These are phyloP conservation scores for Lecanosticta acicola DNA, from an alignment of 2,329 filamentous ascomycete genomes.

Conservation along the genomic window DNA sequence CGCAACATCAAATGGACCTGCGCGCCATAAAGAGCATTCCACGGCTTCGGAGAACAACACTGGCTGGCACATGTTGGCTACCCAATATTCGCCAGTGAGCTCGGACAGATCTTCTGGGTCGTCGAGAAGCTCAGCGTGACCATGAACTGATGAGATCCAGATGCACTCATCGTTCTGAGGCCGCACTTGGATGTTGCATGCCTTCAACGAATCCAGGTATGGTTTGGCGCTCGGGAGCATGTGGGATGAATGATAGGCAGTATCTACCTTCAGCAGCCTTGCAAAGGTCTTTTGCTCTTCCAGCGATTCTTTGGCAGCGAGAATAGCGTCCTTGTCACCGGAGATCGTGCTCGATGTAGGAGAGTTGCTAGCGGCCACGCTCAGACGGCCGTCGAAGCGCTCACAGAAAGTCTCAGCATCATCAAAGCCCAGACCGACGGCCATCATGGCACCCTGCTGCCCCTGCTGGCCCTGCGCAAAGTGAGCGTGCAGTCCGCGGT, in stretches of 20 bases:
- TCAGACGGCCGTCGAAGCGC: constrained; percentile 25
- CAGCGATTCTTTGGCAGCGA: constrained; percentile 28
- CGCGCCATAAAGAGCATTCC: background rate
- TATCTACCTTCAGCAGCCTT: constrained; percentile 38
- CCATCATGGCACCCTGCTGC: constrained; percentile 33
- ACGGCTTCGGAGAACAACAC: constrained; percentile 44
- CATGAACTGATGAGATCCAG: constrained; percentile 21
- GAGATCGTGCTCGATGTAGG: constrained; percentile 42
- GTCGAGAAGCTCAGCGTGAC: constrained; percentile 21
- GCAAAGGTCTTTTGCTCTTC: constrained; percentile 36
- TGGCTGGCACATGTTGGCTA: constrained; percentile 41
- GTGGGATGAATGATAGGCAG: constrained; percentile 43
- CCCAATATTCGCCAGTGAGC: constrained; percentile 38
- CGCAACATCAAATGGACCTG: constrained; percentile 28
- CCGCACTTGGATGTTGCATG: constrained; percentile 12
- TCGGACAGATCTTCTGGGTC: constrained; percentile 19
- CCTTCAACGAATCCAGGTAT: constrained; percentile 15
- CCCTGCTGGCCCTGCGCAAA: constrained; percentile 8
- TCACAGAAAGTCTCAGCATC: constrained; percentile 17
- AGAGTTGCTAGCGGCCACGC: constrained; percentile 35
- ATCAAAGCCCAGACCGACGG: constrained; percentile 21
- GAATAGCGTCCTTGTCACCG: constrained; percentile 38
- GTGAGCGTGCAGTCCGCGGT: constrained; percentile 18
- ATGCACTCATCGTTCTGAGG: constrained; percentile 10
- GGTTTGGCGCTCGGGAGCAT: constrained; percentile 17